These are phyloP conservation scores for Striga asiatica DNA, from an alignment of 257 asterid species.

Conservation along the genomic window DNA sequence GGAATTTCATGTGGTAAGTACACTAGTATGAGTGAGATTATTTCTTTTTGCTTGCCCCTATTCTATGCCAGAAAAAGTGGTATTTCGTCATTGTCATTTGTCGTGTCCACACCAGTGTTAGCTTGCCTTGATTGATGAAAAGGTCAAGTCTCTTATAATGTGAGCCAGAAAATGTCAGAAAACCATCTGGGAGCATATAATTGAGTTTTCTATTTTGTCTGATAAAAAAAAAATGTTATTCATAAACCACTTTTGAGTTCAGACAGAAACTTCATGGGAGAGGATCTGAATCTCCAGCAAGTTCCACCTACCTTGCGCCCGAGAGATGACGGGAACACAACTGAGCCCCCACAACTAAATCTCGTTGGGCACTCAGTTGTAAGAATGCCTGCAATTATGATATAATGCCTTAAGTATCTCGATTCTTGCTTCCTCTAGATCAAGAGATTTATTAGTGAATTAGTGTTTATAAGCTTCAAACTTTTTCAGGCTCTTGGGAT, in stretches of 20 bases:
- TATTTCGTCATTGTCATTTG: not conserved
- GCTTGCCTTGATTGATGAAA: not conserved
- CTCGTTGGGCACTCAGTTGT: conserved; percentile 74
- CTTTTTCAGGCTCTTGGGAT: conserved; percentile 57
- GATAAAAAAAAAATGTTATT: conserved; percentile 4
- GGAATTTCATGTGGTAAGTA: too few species aligned
- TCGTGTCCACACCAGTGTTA: not conserved
- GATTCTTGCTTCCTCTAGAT: not conserved
- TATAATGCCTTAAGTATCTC: not conserved
- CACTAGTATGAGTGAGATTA: not conserved
- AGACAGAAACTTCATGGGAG: conserved; percentile 35
- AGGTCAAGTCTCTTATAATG: not conserved
- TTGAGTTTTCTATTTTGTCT: not conserved
- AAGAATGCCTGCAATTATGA: conserved; percentile 19
- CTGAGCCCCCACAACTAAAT: conserved; percentile 50
- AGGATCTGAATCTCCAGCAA: conserved; percentile 27
- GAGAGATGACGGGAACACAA: conserved; percentile 30
- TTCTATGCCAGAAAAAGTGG: not conserved
- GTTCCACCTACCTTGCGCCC: conserved; percentile 37
- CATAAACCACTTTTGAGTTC: conserved; percentile 18
- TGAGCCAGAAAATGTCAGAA: not conserved
- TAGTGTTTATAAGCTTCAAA: not conserved
- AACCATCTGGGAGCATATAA: not conserved
- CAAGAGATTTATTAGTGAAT: not conserved
- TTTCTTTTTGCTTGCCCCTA: not conserved